phyloP scores from a whole-genome alignment of 805 yeast species.

The Pichia occidentalis region DNA sequence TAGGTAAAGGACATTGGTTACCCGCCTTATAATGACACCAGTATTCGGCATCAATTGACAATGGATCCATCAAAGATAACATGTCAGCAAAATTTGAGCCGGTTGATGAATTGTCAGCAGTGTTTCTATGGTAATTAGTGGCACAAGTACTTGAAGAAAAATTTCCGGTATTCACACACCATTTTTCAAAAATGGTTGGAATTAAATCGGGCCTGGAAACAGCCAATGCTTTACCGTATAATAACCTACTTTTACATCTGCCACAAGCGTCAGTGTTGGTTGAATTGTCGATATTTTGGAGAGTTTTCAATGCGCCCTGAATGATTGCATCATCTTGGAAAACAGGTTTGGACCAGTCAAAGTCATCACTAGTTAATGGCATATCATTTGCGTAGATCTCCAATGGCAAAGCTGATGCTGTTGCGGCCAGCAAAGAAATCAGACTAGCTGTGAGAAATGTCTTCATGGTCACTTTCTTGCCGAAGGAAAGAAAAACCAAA shows the following conservation, averaged over 20 bases:
- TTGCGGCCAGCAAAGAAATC: constrained; percentile 4
- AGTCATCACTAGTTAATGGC: constrained; percentile 2
- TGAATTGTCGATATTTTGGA: constrained; percentile 10
- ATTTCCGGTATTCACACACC: constrained; percentile 36
- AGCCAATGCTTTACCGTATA: constrained; percentile 34
- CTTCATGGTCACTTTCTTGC: background rate
- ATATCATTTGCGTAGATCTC: constrained; percentile 8
- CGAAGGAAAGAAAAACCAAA: background rate
- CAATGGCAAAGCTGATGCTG: constrained; percentile 4
- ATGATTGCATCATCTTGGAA: constrained; percentile 9
- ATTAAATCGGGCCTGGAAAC: constrained; percentile 35
- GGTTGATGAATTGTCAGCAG: constrained; percentile 31
- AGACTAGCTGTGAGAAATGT: background rate
- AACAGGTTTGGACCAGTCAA: constrained; percentile 8
- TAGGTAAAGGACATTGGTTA: constrained; percentile 48
- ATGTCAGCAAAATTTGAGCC: constrained; percentile 47
- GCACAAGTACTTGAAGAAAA: constrained; percentile 25
- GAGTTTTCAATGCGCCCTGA: constrained; percentile 4
- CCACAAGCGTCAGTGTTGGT: constrained; percentile 22
- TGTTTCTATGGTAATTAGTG: constrained; percentile 31
- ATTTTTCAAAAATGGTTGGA: constrained; percentile 34
- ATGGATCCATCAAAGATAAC: constrained; percentile 45
- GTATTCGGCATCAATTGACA: constrained; percentile 49
- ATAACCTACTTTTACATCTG: constrained; percentile 32
- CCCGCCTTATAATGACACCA: constrained; percentile 50